Conservation (phyloP, 2,329 filamentous ascomycete genomes). For the Fusarium sp. region DNA sequence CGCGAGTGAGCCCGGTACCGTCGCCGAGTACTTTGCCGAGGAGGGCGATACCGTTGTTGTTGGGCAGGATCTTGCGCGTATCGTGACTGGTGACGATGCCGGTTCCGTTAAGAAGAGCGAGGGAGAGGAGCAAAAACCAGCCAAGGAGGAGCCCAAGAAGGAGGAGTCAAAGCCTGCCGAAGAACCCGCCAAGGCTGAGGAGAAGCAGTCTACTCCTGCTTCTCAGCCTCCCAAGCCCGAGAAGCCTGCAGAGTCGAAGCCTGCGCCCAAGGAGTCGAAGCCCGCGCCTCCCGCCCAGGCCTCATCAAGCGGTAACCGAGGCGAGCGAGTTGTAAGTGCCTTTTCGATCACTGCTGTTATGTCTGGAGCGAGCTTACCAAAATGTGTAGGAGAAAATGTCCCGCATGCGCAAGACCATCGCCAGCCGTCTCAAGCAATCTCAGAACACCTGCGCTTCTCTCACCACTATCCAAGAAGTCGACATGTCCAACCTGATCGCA, state of each 20-base stretch:
- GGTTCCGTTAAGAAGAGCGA: slow-evolving; percentile 36
- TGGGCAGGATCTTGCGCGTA: slow-evolving; percentile 51
- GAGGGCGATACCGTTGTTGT: slow-evolving; percentile 54
- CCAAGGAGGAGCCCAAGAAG: slow-evolving; percentile 40
- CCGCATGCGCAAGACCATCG: slow-evolving; percentile 83
- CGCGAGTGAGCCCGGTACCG: slow-evolving; percentile 45
- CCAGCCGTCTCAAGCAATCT: slow-evolving; percentile 76
- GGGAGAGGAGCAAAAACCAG: slow-evolving; percentile 35
- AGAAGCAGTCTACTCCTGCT: slow-evolving; percentile 38
- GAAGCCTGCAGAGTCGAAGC: slow-evolving; percentile 37
- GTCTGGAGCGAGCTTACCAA: slow-evolving; percentile 12
- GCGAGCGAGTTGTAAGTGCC: slow-evolving; percentile 43
- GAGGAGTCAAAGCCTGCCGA: slow-evolving; percentile 37
- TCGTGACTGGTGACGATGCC: slow-evolving; percentile 48
- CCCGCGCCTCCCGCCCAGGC: slow-evolving; percentile 22
- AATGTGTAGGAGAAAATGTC: slow-evolving; percentile 58
- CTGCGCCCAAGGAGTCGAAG: slow-evolving; percentile 36
- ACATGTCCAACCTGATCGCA: slow-evolving; percentile 77
- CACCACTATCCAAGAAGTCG: slow-evolving; percentile 67
- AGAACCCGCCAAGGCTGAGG: slow-evolving; percentile 30
- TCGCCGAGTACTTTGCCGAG: slow-evolving; percentile 51
- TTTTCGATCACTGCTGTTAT: fast-evolving
- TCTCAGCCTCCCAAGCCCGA: slow-evolving; percentile 32
- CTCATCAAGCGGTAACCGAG: slow-evolving; percentile 24
- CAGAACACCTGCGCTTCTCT: slow-evolving; percentile 78